These are phyloP conservation scores for Globisporangium abappressorium DNA, from an alignment of 352 stramenopile species.

Conservation along the genomic window DNA sequence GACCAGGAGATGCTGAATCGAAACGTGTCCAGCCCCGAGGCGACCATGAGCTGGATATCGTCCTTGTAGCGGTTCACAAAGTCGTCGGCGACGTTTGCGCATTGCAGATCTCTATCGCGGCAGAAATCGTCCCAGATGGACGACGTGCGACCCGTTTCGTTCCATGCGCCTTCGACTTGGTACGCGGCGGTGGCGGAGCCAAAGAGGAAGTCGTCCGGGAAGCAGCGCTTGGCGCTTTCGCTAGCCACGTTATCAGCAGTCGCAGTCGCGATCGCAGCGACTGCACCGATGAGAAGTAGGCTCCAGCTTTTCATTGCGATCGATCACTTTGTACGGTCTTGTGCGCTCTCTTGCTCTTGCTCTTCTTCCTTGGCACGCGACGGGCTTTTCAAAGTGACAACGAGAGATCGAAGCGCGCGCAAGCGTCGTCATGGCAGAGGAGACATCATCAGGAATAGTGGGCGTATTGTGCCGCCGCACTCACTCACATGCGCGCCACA, in stretches of 20 bases:
- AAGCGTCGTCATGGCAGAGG: too few species aligned
- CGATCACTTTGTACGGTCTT: neutral
- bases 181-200: slow-evolving; percentile 89
- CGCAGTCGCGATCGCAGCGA: neutral
- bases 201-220: slow-evolving; percentile 79
- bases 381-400: slow-evolving; percentile 2
- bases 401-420: neutral
- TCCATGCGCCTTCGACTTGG: slow-evolving; percentile 91
- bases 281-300: neutral
- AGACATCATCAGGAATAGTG: neutral
- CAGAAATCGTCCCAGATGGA: slow-evolving; percentile 95
- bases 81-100: slow-evolving; percentile 91
- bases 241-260: neutral
- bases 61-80: slow-evolving; percentile 89
- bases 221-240: slow-evolving; percentile 36
- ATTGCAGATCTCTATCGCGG: slow-evolving; percentile 59
- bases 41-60: slow-evolving; percentile 93
- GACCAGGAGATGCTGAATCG: slow-evolving; percentile 91
- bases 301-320: slow-evolving; percentile 3
- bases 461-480: neutral
- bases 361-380: neutral
- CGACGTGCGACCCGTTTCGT: slow-evolving; percentile 70
- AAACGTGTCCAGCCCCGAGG: slow-evolving; percentile 89
- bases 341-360: neutral
- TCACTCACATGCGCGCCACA: neutral